Evolutionary conservation across 1,284 basidiomycete genomes (phyloP), one percentile per base, ranked within the genome.

Genomic region (Pholiota adiposa): DNA sequence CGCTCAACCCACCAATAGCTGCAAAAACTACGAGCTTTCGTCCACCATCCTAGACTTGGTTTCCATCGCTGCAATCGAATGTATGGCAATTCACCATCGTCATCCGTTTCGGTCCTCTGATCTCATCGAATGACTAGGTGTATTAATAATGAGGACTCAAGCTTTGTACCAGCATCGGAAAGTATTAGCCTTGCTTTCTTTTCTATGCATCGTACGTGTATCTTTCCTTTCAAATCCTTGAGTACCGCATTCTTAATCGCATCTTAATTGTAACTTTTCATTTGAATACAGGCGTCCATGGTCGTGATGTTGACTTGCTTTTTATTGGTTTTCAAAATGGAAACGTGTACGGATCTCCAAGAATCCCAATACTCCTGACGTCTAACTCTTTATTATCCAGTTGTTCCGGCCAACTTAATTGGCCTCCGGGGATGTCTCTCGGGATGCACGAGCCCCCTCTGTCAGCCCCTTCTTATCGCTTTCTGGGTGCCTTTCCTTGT

Each of bases 121-220:
- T 7, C 27, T 14, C 6, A 19, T 34, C 9, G 4, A 40, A 4
- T 40, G n/a, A 27, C n/a, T 18, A 70, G 69, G 59, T 49, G 62
- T 70, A 21, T 62, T 70, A 36, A 62, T 70, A 36, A 62, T 69
- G 62, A 58, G 69, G 16, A 70, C 67, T 14, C 63, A 70, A 56
- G 69, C 69, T 2, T 41, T 70, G 31, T 70, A 66, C 54, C 67
- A 66, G 41, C 61, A 63, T 46, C 62, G 49, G 40, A 23, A 19
- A 5, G 46, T 70, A 23, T 44, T 69, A 19, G 48, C 50, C 18
- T 7, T 56, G 21, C 57, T 70, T 12, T 18, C 54, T 6, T 46
- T 46, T 14, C 52, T 68, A 6, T 64, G 64, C 18, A 29, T 65
- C 18, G 68, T 70, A 38, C 33, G 67, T 62, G 6, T 2, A 16